Evolutionary conservation across 73 alveolate genomes (phyloP), one percentile per base, ranked within the genome.

Genomic region (Effrenium voratum): DNA sequence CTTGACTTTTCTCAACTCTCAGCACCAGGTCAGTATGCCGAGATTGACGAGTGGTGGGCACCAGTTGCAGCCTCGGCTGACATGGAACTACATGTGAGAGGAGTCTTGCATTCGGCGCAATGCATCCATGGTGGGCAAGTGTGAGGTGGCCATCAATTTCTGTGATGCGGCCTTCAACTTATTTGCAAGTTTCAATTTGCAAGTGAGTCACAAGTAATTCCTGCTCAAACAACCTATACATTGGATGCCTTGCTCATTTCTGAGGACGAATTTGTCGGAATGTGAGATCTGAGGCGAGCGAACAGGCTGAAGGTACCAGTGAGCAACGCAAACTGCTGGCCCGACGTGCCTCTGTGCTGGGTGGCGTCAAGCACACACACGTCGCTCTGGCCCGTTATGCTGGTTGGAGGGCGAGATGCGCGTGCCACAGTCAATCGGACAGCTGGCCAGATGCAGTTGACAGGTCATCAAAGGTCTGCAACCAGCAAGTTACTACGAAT

Each of bases 401-500:
- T 2, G 15, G 34, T 32, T 43, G 3, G 57, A 26, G n/a, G 60
- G 4, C 8, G 2, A 32, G 50, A 12, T 26, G 5, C 46, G 93
- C 13, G 5, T 4, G 32, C 68, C 68, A 19, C 68, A 2, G 38
- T 30, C 73, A 30, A 30, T 19, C 68, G 32, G 68, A 28, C 68
- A 19, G 24, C 68, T 19, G 66, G 66, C 10, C 66, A 52, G 28
- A 19, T 13, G 19, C 66, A 24, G 40, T 4, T 34, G 80, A 36
- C 63, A 87, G 95, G 95, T 87, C 85, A 52, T 87, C 3, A 77
- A 66, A 40, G 95, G 95, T 16, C 49, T 87, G 70, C 95, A 87
- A 43, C 95, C 95, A 3, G 95, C 95, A 38, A 87, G 95, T 46
- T 87, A 12, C 85, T 87, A 87, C 47, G 68, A 87, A 26, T 52